phyloP scores from a whole-genome alignment of 352 stramenopile species.

The Globisporangium lucens region DNA sequence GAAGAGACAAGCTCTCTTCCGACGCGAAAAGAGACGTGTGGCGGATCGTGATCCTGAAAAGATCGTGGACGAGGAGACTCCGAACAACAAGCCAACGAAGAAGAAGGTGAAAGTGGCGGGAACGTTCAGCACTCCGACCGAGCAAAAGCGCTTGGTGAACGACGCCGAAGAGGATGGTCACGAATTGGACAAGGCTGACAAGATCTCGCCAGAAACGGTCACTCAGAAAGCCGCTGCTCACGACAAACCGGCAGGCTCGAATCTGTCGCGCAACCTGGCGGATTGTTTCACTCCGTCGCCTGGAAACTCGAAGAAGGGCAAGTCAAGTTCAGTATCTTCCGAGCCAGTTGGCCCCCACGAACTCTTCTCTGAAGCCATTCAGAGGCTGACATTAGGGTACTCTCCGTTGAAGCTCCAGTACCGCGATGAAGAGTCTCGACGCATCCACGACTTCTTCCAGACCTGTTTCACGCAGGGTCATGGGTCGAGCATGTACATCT shows the following conservation, averaged over 20 bases:
- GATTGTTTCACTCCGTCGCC: constrained; percentile 75
- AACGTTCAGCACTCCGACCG: constrained; percentile 17
- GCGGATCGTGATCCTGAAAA: constrained; percentile 2
- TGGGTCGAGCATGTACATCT: constrained; percentile 75
- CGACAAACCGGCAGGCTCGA: constrained; percentile 18
- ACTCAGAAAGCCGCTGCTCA: constrained; percentile 26
- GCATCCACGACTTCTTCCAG: constrained; percentile 58
- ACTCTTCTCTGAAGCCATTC: constrained; percentile 36
- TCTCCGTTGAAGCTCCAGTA: constrained; percentile 44
- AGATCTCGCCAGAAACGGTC: constrained; percentile 41
- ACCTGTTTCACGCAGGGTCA: constrained; percentile 46
- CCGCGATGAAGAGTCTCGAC: constrained; percentile 51
- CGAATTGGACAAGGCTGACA: constrained; percentile 23
- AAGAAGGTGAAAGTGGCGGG: constrained; percentile 15
- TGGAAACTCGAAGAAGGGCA: constrained; percentile 23
- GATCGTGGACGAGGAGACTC: background rate
- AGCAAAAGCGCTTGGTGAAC: constrained; percentile 7
- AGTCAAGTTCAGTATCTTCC: constrained; percentile 2
- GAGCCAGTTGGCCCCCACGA: constrained; percentile 16
- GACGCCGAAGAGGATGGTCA: background rate
- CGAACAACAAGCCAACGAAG: constrained; percentile 7
- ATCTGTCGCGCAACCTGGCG: constrained; percentile 36
- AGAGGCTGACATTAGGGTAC: constrained; percentile 49
- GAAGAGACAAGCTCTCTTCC: constrained; percentile 6
- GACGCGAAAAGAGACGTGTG: constrained; percentile 14